Evolutionary conservation across 225 moss, liverwort and hornwort species (phyloP).

Genomic region (Climacium dendroides): DNA sequence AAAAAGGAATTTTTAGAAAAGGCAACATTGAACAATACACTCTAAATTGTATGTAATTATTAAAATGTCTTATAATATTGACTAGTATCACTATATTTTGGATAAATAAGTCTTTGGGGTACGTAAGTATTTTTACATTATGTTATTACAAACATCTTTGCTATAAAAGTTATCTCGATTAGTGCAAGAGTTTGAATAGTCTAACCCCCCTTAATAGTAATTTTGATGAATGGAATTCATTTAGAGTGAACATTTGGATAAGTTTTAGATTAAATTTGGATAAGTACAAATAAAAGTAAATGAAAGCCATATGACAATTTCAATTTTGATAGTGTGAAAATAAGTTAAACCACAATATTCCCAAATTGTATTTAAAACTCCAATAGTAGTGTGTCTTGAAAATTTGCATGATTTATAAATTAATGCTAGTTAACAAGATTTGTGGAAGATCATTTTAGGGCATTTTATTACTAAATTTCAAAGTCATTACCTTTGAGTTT

Average conservation of each 20-base stretch:
- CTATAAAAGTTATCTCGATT: background rate
- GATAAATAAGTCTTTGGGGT: no score
- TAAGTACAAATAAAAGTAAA: background rate
- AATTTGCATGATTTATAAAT: background rate
- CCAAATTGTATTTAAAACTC: no score
- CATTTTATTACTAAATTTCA: background rate
- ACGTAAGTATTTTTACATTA: background rate
- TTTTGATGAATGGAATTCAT: background rate
- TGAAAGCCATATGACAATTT: background rate
- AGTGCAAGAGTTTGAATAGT: background rate
- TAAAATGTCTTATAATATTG: background rate
- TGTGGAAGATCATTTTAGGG: background rate
- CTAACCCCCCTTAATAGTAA: accelerated
- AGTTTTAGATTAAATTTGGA: background rate
- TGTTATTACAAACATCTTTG: background rate
- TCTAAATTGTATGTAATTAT: background rate
- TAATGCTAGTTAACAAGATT: accelerated
- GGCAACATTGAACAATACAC: background rate
- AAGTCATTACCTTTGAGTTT: background rate
- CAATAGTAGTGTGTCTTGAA: background rate
- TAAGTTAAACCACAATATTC: background rate
- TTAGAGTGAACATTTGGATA: background rate
- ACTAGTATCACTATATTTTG: background rate
- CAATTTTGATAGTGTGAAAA: background rate
- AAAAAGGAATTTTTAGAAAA: accelerated